Evolutionary conservation across 2,329 filamentous ascomycete species (phyloP).

Genomic region (Sarocladium brachiariae): DNA sequence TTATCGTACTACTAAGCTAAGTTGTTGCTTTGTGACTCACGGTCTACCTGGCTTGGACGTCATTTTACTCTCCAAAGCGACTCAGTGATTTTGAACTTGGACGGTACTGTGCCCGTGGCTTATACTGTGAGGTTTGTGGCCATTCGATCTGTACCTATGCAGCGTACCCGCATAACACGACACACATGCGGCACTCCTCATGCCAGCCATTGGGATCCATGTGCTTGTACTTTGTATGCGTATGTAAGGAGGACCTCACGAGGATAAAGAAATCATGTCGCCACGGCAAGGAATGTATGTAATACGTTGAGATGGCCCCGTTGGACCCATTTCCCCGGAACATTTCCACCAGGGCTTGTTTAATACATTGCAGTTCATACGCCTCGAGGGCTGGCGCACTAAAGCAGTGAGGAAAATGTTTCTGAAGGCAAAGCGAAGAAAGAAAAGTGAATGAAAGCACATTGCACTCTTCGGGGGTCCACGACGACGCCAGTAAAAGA

Average conservation of each 20-base stretch:
- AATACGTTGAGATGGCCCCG: background rate
- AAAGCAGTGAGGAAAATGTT: too few species aligned
- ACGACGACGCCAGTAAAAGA: too few species aligned
- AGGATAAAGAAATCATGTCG: background rate
- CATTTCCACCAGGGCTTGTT: background rate
- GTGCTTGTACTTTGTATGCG: background rate
- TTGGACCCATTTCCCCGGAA: background rate
- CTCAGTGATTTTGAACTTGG: background rate
- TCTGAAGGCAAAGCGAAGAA: too few species aligned
- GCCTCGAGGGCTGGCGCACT: too few species aligned
- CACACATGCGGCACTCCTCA: slow-evolving; percentile 2
- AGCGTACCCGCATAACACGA: slow-evolving; percentile 1
- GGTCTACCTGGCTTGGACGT: background rate
- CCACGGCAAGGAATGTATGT: slow-evolving; percentile 1
- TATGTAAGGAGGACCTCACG: too few species aligned
- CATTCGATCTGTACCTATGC: background rate
- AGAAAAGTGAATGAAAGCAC: too few species aligned
- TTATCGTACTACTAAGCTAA: too few species aligned
- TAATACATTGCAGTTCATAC: too few species aligned
- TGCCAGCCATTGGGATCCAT: background rate
- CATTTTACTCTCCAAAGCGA: background rate
- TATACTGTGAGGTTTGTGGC: background rate
- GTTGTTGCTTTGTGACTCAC: slow-evolving; percentile 3
- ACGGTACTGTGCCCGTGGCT: background rate
- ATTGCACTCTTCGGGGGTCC: too few species aligned